phyloP scores from a whole-genome alignment of 768 basidiomycete genomes.

The Rubroboletus satanas region DNA sequence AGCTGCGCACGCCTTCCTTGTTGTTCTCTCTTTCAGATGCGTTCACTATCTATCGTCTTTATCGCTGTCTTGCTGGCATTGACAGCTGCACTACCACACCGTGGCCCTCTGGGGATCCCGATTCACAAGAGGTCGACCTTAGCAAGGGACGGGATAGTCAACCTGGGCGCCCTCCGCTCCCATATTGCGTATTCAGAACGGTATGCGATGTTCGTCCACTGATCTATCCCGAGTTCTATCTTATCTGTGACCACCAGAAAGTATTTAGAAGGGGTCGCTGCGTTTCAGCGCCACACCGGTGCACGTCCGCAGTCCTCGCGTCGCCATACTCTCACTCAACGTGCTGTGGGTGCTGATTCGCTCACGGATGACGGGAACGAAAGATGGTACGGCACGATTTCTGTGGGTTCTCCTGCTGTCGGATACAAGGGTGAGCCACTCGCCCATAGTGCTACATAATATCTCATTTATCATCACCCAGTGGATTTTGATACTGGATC shows the following conservation, averaged over 20 bases:
- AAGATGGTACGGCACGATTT: conserved; percentile 25
- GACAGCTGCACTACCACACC: conserved; percentile 16
- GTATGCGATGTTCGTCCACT: conserved; percentile 3
- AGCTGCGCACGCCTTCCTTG: not conserved
- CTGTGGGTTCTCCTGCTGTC: conserved; percentile 23
- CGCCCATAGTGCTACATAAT: not conserved
- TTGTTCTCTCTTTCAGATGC: conserved; percentile 9
- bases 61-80: conserved; percentile 11
- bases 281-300: conserved; percentile 5
- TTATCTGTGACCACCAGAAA: conserved; percentile 16
- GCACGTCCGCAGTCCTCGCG: not conserved
- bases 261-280: conserved; percentile 12
- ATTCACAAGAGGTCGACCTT: conserved; percentile 16
- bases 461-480: not conserved
- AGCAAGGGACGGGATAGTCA: conserved; percentile 11
- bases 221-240: not conserved
- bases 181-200: conserved; percentile 14
- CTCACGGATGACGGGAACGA: conserved; percentile 15
- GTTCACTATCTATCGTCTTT: conserved; percentile 1
- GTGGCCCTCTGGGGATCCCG: conserved; percentile 13
- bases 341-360: conserved; percentile 1
- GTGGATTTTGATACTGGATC: conserved; percentile 37
- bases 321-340: not conserved
- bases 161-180: conserved; percentile 12
- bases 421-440: conserved; percentile 16